These are phyloP conservation scores for Coccinonectria pachysandricola DNA, from an alignment of 2,329 filamentous ascomycete species.

Conservation along the genomic window DNA sequence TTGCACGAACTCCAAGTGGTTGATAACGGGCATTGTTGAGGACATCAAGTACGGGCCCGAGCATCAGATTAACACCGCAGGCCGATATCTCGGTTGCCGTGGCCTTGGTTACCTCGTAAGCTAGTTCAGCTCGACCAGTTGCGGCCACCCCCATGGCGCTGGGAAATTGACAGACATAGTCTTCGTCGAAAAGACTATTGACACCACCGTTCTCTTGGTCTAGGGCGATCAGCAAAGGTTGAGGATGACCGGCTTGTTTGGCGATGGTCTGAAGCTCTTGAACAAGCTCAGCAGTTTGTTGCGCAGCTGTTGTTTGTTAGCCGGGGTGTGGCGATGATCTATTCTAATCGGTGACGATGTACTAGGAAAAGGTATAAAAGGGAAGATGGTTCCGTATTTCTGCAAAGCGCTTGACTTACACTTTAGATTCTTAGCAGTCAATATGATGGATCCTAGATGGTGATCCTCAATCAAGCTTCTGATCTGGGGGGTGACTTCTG, in stretches of 20 bases:
- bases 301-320: conserved; percentile 53
- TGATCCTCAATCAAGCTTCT: conserved; percentile 70
- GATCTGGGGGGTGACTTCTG: conserved; percentile 73
- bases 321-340: too few relatives aligned
- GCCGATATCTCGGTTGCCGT: conserved; percentile 87
- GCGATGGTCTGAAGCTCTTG: conserved; percentile 90
- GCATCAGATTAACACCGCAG: conserved; percentile 90
- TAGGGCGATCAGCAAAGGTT: conserved; percentile 79
- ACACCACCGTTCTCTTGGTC: conserved; percentile 98
- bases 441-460: conserved; percentile 77
- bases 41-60: conserved; percentile 88
- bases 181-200: conserved; percentile 92
- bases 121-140: conserved; percentile 72
- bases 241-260: conserved; percentile 77
- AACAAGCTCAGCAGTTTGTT: conserved; percentile 79
- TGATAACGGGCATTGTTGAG: conserved; percentile 88
- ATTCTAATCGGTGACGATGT: neutral
- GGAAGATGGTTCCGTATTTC: conserved; percentile 1
- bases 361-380: neutral
- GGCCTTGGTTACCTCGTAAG: conserved; percentile 83
- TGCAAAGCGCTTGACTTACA: conserved; percentile 39
- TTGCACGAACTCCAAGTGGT: conserved; percentile 78
- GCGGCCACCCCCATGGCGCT: conserved; percentile 97
- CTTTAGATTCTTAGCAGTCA: conserved; percentile 79
- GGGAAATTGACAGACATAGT: conserved; percentile 91